Base-by-base conservation (phyloP, 768 basidiomycete genomes). In the Trametopsis cervina region DNA sequence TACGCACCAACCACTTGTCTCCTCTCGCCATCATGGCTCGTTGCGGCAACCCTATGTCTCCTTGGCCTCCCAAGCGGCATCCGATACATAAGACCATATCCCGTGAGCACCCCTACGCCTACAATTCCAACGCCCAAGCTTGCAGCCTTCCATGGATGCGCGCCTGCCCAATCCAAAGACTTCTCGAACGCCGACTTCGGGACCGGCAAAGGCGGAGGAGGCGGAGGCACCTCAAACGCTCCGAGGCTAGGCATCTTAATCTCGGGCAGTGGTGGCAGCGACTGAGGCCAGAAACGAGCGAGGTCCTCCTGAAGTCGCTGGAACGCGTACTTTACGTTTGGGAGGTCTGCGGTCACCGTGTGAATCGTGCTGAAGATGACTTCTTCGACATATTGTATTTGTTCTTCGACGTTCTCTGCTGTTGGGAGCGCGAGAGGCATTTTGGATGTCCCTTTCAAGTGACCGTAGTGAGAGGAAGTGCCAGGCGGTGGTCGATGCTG, bases 301-400 rank as follows among this genome's bases (percentile, higher is more conserved):
- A 92, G 78, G 59, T 92, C 89, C 20, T 78, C 65, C 84, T 85
- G 89, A 47, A 90, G 70, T 21, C 80, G 75, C 54, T 85, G 75
- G 18, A 82, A 64, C 24, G 78, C 74, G 51, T 88, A 83, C 48
- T 78, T 76, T 40, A 88, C 67, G 54, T 73, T 77, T 35, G 81
- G 79, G 40, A 88, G 66, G 56, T 79, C 77, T 24, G 78, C 71
- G 0, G 78, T 75, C 4, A 77, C 81, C 13, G 77, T 67, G 37
- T 75, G 66, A 20, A 83, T 58, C 10, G 81, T 76, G 25, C 75
- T 65, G 43, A 73, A 70, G 62, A 89, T 64, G 55, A 78, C 71
- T 50, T 78, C 77, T 57, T 89, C 85, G 43, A 83, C 64, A 23
- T 78, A 73, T 53, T 78, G 72, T 38, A 87, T 69, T 59, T 84